These are phyloP conservation scores for Thalassiosira allenii DNA, from an alignment of 352 stramenopile species.

Conservation along the genomic window DNA sequence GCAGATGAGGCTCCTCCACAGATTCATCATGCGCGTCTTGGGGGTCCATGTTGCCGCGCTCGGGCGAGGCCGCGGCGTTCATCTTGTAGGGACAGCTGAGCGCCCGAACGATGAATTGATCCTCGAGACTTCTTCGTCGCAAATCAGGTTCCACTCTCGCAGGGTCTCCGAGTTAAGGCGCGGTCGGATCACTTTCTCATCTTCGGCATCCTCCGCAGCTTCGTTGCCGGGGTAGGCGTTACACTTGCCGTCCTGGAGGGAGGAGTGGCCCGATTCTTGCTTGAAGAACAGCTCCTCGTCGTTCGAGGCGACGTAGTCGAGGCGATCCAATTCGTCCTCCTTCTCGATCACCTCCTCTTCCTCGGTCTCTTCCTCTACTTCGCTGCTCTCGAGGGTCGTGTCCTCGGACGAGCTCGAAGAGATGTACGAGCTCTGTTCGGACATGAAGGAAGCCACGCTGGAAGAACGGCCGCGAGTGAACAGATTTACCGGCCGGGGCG, in stretches of 20 bases:
- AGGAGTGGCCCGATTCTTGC: neutral
- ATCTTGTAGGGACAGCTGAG: constrained; percentile 23
- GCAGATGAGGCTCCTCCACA: constrained; percentile 5
- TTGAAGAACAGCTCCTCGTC: constrained; percentile 21
- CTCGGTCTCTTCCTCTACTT: neutral
- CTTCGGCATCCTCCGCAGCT: neutral
- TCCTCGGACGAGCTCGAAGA: constrained; percentile 13
- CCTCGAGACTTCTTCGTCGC: constrained; percentile 39
- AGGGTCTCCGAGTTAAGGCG: constrained; percentile 34
- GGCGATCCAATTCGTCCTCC: neutral
- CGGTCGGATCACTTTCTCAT: neutral
- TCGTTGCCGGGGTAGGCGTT: neutral
- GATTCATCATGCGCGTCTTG: constrained; percentile 15
- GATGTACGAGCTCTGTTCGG: constrained; percentile 48
- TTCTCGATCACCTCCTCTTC: neutral
- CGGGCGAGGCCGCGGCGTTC: neutral
- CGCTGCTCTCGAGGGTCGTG: neutral
- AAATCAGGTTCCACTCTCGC: constrained; percentile 42
- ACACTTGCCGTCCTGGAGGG: constrained; percentile 5
- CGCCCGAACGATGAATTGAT: constrained; percentile 35
- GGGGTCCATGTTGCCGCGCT: neutral
- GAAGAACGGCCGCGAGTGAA: constrained; percentile 10
- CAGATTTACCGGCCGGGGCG: neutral
- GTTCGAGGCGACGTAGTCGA: neutral
- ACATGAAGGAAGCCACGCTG: constrained; percentile 20